Conservation (phyloP, 1,284 basidiomycete genomes). For the Trametes hirsuta region DNA sequence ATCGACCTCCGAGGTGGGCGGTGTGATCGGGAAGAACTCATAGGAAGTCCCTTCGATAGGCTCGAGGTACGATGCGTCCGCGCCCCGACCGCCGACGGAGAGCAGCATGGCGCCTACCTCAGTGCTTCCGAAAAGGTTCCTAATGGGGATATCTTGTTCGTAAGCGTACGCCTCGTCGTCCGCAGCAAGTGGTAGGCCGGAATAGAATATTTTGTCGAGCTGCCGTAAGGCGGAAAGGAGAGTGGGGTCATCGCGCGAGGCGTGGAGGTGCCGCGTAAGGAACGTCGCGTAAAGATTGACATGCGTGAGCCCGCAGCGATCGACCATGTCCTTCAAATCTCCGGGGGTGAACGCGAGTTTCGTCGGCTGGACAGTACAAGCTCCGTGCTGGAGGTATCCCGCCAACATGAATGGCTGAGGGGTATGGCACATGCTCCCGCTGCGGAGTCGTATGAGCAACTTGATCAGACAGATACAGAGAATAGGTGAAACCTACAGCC, state of each 20-base stretch:
- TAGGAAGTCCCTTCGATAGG: slow-evolving; percentile 60
- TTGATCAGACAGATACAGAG: not conserved
- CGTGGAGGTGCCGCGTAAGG: slow-evolving; percentile 62
- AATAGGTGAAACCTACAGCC: slow-evolving; percentile 30
- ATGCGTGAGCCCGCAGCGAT: slow-evolving; percentile 63
- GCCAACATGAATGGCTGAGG: slow-evolving; percentile 36
- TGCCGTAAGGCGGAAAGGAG: slow-evolving; percentile 54
- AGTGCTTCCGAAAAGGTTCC: slow-evolving; percentile 77
- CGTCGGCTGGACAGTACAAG: slow-evolving; percentile 38
- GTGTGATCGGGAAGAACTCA: slow-evolving; percentile 59
- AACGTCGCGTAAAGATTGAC: slow-evolving; percentile 73
- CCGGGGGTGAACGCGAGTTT: slow-evolving; percentile 33
- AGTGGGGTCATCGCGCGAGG: slow-evolving; percentile 59
- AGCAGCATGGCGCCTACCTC: slow-evolving; percentile 71
- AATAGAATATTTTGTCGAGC: slow-evolving; percentile 36
- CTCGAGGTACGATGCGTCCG: slow-evolving; percentile 43
- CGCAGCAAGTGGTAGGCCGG: slow-evolving; percentile 30
- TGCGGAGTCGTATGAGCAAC: slow-evolving; percentile 9
- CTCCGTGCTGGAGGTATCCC: slow-evolving; percentile 34
- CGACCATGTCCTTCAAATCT: slow-evolving; percentile 35
- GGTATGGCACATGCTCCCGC: slow-evolving; percentile 38
- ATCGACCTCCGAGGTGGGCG: slow-evolving; percentile 26
- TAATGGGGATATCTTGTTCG: slow-evolving; percentile 56
- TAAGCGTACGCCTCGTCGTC: slow-evolving; percentile 60
- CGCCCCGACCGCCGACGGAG: slow-evolving; percentile 52